Conservation (phyloP, 177 flowering plant genomes). For the Telopea speciosissima region DNA sequence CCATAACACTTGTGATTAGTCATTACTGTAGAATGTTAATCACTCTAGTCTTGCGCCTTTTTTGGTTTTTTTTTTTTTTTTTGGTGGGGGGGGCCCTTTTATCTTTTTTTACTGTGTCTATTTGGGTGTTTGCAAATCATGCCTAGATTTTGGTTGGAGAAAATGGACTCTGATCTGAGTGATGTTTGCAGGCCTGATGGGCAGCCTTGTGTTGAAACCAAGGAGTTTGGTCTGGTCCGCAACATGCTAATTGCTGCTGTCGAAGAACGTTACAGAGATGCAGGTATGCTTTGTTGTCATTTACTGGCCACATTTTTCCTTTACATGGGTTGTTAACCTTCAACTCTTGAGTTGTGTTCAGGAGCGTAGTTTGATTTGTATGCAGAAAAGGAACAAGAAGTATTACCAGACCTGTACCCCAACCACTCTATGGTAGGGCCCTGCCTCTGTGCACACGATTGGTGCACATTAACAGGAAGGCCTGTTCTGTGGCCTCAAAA, state of each 20-base stretch:
- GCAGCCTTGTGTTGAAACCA: conserved; percentile 78
- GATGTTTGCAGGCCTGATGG: conserved; percentile 69
- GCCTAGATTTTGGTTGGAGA: neutral
- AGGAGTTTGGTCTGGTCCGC: conserved; percentile 74
- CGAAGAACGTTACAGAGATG: conserved; percentile 92
- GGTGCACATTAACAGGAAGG: too few species aligned
- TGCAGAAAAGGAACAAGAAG: neutral
- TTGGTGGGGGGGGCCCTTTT: neutral
- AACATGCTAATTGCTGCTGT: conserved; percentile 86
- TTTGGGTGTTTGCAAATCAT: neutral
- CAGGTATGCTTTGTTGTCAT: conserved; percentile 43
- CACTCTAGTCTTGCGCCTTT: neutral
- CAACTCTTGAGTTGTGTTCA: neutral
- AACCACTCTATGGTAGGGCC: too few species aligned
- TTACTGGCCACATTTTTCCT: neutral
- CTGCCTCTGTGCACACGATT: neutral
- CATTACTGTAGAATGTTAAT: neutral
- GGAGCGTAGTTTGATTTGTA: neutral
- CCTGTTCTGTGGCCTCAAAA: neutral
- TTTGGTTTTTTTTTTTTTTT: too few species aligned
- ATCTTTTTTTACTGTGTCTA: neutral
- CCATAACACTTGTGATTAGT: neutral
- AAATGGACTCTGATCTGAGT: neutral
- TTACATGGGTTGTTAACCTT: neutral
- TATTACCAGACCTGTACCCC: too few species aligned